phyloP scores from a whole-genome alignment of 2,329 filamentous ascomycete species.

The Colletotrichum sp. region DNA sequence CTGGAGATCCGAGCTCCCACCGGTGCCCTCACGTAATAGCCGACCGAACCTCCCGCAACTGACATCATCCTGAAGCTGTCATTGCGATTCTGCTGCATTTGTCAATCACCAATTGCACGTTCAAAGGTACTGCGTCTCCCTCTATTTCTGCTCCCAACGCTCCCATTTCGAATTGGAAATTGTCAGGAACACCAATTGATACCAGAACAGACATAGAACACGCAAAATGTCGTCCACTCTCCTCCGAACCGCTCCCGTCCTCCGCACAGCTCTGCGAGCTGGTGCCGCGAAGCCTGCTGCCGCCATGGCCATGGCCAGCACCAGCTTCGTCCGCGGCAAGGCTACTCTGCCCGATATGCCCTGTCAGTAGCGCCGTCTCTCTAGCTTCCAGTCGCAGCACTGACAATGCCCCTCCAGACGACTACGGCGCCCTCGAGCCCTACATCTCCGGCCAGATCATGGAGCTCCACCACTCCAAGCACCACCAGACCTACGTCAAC shows the following conservation, averaged over 20 bases:
- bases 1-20: constrained; percentile 19
- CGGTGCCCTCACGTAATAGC: constrained; percentile 16
- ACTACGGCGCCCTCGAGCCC: constrained; percentile 93
- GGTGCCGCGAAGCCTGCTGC: constrained; percentile 64
- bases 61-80: constrained; percentile 12
- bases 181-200: neutral
- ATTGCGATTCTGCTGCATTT: neutral
- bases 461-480: constrained; percentile 93
- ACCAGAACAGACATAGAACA: constrained; percentile 15
- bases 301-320: constrained; percentile 72
- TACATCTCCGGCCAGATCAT: constrained; percentile 89
- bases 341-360: constrained; percentile 90
- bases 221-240: constrained; percentile 75
- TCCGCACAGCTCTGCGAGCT: constrained; percentile 74
- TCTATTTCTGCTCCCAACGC: neutral
- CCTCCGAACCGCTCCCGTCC: constrained; percentile 71
- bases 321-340: constrained; percentile 83
- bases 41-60: constrained; percentile 17
- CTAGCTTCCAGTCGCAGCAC: neutral
- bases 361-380: constrained; percentile 43
- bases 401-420: constrained; percentile 64
- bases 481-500: constrained; percentile 94
- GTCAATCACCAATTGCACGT: constrained; percentile 24
- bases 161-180: neutral
- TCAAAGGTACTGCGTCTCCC: neutral